Percentiles rank a stretch among this genome's conserved stretches.
phyloP scores from a whole-genome alignment of 495 filamentous ascomycete species.

The Chaetomium fimeti region DNA sequence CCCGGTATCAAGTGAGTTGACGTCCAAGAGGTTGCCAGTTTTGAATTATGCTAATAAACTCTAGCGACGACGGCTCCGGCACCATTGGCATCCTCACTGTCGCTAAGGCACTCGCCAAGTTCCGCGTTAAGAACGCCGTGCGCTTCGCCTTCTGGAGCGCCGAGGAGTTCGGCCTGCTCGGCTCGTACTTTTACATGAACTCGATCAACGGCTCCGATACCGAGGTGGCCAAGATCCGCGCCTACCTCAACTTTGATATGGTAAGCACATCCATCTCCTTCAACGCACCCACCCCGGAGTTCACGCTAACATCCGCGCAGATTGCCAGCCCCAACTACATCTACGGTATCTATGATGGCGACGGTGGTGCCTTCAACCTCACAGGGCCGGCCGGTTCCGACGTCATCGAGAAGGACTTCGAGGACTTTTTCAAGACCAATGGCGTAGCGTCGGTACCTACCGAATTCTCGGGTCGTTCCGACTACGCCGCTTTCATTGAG shows the following conservation, averaged over 20 bases:
- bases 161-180: slow-evolving; percentile 66
- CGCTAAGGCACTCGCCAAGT: slow-evolving; percentile 59
- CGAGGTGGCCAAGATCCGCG: slow-evolving; percentile 54
- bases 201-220: slow-evolving; percentile 40
- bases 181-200: slow-evolving; percentile 58
- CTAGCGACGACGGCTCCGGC: slow-evolving; percentile 55
- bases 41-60: background rate
- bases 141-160: slow-evolving; percentile 70
- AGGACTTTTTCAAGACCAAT: slow-evolving; percentile 55
- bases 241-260: slow-evolving; percentile 81
- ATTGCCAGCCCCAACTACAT: slow-evolving; percentile 71
- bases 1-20: slow-evolving; percentile 46
- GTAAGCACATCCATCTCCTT: background rate
- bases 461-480: slow-evolving; percentile 62
- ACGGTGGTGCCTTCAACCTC: slow-evolving; percentile 60
- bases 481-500: slow-evolving; percentile 68
- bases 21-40: background rate
- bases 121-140: slow-evolving; percentile 61
- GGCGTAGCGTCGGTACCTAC: slow-evolving; percentile 49
- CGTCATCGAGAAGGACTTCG: slow-evolving; percentile 61
- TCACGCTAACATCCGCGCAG: background rate
- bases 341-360: slow-evolving; percentile 68
- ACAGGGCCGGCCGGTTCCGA: slow-evolving; percentile 64
- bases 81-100: slow-evolving; percentile 62
- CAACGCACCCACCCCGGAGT: background rate